Percentiles rank a stretch among this genome's conserved stretches.
Evolutionary conservation across 805 yeast genomes (phyloP).

Genomic region (Candida corydali): DNA sequence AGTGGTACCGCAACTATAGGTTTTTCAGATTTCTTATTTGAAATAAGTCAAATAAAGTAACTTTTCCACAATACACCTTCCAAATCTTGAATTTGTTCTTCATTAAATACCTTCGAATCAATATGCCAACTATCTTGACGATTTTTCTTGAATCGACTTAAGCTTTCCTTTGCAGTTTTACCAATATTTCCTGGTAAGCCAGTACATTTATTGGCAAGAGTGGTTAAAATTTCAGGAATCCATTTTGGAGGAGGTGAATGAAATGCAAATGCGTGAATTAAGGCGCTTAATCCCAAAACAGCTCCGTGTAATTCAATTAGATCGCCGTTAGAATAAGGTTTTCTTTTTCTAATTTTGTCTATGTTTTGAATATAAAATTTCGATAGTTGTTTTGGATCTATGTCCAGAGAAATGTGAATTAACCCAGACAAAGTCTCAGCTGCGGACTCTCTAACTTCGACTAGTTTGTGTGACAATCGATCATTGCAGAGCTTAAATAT

Average conservation of each 20-base stretch:
- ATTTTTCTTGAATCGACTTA: slow-evolving; percentile 83
- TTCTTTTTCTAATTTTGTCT: slow-evolving; percentile 37
- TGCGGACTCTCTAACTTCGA: slow-evolving; percentile 73
- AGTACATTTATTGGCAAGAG: slow-evolving; percentile 66
- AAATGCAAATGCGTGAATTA: slow-evolving; percentile 87
- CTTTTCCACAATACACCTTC: slow-evolving; percentile 95
- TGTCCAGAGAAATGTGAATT: slow-evolving; percentile 56
- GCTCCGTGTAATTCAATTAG: slow-evolving; percentile 70
- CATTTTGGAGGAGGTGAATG: slow-evolving; percentile 86
- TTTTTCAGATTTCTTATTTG: slow-evolving; percentile 63
- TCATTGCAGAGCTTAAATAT: slow-evolving; percentile 51
- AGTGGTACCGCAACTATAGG: slow-evolving; percentile 69
- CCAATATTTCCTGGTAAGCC: slow-evolving; percentile 78
- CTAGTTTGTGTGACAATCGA: slow-evolving; percentile 56
- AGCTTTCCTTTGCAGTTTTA: slow-evolving; percentile 72
- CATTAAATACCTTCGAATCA: slow-evolving; percentile 70
- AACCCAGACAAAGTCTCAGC: slow-evolving; percentile 75
- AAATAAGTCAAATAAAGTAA: slow-evolving; percentile 50
- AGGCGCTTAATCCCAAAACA: slow-evolving; percentile 81
- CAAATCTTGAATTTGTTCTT: slow-evolving; percentile 78
- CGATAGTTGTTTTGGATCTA: slow-evolving; percentile 36
- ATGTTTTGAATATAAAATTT: slow-evolving; percentile 22
- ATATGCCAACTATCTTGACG: slow-evolving; percentile 96
- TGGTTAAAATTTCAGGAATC: slow-evolving; percentile 72
- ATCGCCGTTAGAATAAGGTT: slow-evolving; percentile 35